A percentile compares a stretch with the other conserved stretches of the same genome.
phyloP scores from a whole-genome alignment of 768 basidiomycete species.

The Neoboletus subvelutipes region DNA sequence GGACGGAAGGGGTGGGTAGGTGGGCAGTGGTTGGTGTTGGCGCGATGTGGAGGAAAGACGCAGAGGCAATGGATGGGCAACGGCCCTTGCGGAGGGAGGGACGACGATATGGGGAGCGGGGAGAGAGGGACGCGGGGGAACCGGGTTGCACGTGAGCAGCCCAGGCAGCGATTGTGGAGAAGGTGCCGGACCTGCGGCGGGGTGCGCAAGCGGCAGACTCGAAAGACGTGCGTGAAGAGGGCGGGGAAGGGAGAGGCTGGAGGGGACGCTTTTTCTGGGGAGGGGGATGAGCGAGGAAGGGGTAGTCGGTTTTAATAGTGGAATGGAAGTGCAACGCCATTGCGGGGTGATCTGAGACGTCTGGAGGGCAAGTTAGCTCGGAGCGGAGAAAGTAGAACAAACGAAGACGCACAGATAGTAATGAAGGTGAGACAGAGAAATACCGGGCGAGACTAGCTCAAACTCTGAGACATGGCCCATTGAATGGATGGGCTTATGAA shows the following conservation, averaged over 20 bases:
- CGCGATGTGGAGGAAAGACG: slow-evolving; percentile 46
- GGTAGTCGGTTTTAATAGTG: slow-evolving; percentile 27
- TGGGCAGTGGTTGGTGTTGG: slow-evolving; percentile 41
- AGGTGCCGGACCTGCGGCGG: slow-evolving; percentile 43
- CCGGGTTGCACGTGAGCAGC: slow-evolving; percentile 67
- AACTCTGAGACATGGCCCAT: neutral
- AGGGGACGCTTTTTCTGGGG: slow-evolving; percentile 37
- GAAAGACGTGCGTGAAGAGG: neutral
- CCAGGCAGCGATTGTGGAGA: slow-evolving; percentile 58
- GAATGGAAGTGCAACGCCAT: slow-evolving; percentile 11
- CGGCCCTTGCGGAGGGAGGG: slow-evolving; percentile 32
- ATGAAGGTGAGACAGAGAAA: neutral
- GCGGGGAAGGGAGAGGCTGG: slow-evolving; percentile 30
- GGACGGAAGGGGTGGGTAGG: slow-evolving; percentile 40
- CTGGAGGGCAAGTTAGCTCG: slow-evolving; percentile 8
- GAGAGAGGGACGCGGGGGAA: slow-evolving; percentile 50
- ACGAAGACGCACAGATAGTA: neutral
- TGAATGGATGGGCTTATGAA: slow-evolving; percentile 14
- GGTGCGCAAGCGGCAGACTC: neutral
- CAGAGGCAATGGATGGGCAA: slow-evolving; percentile 41
- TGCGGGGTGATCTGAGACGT: slow-evolving; percentile 8
- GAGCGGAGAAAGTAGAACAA: neutral
- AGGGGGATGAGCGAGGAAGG: slow-evolving; percentile 46
- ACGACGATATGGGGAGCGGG: slow-evolving; percentile 40
- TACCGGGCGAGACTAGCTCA: slow-evolving; percentile 22